These are phyloP conservation scores for Phaeoacremonium minimum DNA, from an alignment of 2,329 filamentous ascomycete species.

Conservation along the genomic window DNA sequence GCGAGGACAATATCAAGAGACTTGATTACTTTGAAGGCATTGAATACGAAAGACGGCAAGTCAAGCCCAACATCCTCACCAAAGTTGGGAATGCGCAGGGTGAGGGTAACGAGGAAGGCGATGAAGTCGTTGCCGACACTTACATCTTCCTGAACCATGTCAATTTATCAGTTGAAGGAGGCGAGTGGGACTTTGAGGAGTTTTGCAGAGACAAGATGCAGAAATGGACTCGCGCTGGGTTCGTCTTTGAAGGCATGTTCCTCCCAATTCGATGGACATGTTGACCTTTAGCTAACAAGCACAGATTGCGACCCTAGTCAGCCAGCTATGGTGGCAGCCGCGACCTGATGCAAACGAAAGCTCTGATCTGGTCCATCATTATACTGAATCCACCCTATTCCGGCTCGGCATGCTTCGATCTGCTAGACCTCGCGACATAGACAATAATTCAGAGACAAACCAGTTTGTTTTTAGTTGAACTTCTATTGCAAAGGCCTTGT, in stretches of 20 bases:
- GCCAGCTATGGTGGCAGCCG: slow-evolving; percentile 10
- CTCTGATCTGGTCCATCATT: too few species aligned
- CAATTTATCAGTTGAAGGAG: slow-evolving; percentile 60
- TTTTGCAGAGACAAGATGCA: slow-evolving; percentile 72
- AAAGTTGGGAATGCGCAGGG: slow-evolving; percentile 29
- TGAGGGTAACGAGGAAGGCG: slow-evolving; percentile 34
- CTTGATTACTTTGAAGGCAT: slow-evolving; percentile 79
- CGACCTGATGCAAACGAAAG: too few species aligned
- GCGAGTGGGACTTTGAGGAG: slow-evolving; percentile 84
- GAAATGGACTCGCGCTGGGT: slow-evolving; percentile 47
- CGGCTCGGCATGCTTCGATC: too few species aligned
- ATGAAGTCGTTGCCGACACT: slow-evolving; percentile 50
- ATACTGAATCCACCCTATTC: too few species aligned
- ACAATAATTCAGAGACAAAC: too few species aligned
- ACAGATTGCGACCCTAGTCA: slow-evolving; percentile 14
- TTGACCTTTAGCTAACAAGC: neutral
- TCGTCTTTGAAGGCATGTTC: slow-evolving; percentile 35
- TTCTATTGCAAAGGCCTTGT: too few species aligned
- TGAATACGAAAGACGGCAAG: slow-evolving; percentile 61
- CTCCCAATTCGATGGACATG: neutral
- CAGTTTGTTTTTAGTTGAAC: too few species aligned
- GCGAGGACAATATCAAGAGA: slow-evolving; percentile 67
- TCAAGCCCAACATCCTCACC: slow-evolving; percentile 46
- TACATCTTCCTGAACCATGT: slow-evolving; percentile 58
- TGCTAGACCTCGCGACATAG: too few species aligned